Conservation (phyloP, 148 eudicot genomes). For the Rhododendron ovatum region DNA sequence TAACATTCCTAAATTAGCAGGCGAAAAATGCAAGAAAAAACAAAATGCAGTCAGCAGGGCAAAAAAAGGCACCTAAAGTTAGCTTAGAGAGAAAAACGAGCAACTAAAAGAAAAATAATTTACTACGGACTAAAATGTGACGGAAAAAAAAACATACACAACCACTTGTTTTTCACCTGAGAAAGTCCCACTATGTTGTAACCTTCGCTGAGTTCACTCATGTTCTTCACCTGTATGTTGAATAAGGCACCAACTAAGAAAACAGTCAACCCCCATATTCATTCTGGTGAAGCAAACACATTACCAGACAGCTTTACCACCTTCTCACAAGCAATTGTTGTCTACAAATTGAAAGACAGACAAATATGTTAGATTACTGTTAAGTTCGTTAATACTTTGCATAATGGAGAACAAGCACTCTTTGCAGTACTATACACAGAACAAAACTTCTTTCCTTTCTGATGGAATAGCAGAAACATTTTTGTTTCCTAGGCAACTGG, state of each 20-base stretch:
- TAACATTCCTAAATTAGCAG: not conserved
- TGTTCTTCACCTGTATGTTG: constrained; percentile 43
- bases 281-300: not conserved
- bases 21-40: not conserved
- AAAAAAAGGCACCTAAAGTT: not conserved
- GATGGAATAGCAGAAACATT: not conserved
- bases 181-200: constrained; percentile 60
- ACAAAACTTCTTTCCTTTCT: not conserved
- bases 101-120: not conserved
- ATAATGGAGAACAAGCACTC: not conserved
- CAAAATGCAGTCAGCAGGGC: not conserved
- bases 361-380: not conserved
- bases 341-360: constrained; percentile 27
- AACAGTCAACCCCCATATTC: not conserved
- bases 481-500: not conserved
- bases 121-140: constrained; percentile 1
- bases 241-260: constrained; percentile 5
- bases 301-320: constrained; percentile 24
- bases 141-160: not conserved
- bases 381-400: not conserved
- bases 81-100: not conserved
- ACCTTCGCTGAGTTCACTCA: constrained; percentile 53
- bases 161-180: constrained; percentile 34
- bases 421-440: not conserved
- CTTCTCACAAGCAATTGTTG: constrained; percentile 57